Evolutionary conservation across 164 flowering plant species (phyloP).

Genomic region (Liriodendron chinense): DNA sequence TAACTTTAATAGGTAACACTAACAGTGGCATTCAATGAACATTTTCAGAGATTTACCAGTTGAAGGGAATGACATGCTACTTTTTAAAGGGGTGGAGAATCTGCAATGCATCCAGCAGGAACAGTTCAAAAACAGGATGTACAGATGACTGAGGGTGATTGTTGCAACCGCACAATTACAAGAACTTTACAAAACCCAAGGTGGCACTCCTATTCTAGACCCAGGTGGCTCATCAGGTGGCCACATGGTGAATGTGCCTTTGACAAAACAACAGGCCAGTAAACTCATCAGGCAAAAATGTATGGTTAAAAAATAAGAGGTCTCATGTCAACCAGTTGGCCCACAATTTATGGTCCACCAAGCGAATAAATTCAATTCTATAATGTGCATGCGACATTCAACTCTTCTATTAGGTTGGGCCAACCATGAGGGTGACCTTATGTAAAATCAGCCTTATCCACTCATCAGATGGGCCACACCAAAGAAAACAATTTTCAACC

Average conservation of each 20-base stretch:
- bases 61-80: constrained; percentile 20
- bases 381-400: too few relatives aligned
- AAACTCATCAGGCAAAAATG: too few relatives aligned
- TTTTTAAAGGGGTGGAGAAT: constrained; percentile 60
- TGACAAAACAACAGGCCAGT: background rate
- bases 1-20: constrained; percentile 2
- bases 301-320: too few relatives aligned
- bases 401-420: too few relatives aligned
- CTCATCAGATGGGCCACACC: too few relatives aligned
- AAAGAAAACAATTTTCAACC: too few relatives aligned
- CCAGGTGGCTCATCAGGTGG: background rate
- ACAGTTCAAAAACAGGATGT: background rate
- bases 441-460: too few relatives aligned
- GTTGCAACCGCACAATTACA: background rate
- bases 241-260: background rate
- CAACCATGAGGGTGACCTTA: too few relatives aligned
- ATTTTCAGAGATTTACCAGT: constrained; percentile 41
- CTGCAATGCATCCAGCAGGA: constrained; percentile 19
- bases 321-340: too few relatives aligned
- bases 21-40: background rate
- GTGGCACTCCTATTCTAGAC: background rate
- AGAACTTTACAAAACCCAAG: background rate
- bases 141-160: background rate
- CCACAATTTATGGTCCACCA: too few relatives aligned
- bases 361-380: too few relatives aligned